A percentile compares a stretch with the other conserved stretches of the same genome.
Conservation (phyloP, 2,329 filamentous ascomycete genomes). For the Purpureocillium takamizusanense region DNA sequence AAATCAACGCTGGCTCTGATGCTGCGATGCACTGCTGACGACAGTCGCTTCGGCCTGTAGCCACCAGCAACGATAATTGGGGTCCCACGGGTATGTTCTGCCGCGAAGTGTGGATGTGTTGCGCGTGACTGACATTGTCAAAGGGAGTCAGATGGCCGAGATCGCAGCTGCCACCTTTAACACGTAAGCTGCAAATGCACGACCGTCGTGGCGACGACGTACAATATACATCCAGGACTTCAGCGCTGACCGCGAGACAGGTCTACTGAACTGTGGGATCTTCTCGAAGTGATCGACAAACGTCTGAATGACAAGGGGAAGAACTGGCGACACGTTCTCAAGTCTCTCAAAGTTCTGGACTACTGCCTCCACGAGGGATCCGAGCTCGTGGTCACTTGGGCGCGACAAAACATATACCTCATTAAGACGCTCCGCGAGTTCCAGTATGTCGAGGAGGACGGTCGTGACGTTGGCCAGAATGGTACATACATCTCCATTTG, state of each 20-base stretch:
- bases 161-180: slow-evolving; percentile 97
- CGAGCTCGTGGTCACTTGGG: slow-evolving; percentile 94
- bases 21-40: neutral
- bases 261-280: slow-evolving; percentile 68
- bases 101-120: too few species aligned
- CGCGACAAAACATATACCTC: slow-evolving; percentile 94
- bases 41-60: slow-evolving; percentile 37
- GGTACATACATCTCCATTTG: slow-evolving; percentile 41
- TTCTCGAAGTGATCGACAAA: slow-evolving; percentile 99
- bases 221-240: neutral
- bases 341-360: slow-evolving; percentile 94
- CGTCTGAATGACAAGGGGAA: slow-evolving; percentile 98
- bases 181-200: slow-evolving; percentile 58
- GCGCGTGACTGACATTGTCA: too few species aligned
- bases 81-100: slow-evolving; percentile 73
- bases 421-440: slow-evolving; percentile 98
- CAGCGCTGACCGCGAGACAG: slow-evolving; percentile 69
- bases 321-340: slow-evolving; percentile 97
- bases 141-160: slow-evolving; percentile 93
- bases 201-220: neutral
- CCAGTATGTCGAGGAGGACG: slow-evolving; percentile 91
- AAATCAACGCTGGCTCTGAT: slow-evolving; percentile 19
- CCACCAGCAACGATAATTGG: slow-evolving; percentile 98
- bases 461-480: slow-evolving; percentile 90
- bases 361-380: slow-evolving; percentile 97